Evolutionary conservation across 306 rosid species (phyloP), one percentile per base, ranked within the genome.

Genomic region (Luffa aegyptiaca): DNA sequence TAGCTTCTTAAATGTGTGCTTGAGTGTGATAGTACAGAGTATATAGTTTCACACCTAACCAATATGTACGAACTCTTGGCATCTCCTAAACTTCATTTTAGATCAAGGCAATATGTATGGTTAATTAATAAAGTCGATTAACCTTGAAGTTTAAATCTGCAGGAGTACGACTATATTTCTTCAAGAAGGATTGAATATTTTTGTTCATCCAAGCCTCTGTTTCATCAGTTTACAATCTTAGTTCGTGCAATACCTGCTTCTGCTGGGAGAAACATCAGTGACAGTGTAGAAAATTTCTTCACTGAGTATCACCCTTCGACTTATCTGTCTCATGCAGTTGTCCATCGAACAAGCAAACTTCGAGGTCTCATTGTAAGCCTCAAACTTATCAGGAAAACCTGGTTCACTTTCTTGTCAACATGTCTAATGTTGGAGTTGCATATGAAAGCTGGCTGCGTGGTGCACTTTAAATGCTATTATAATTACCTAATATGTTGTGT

Each of bases 191-290:
- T 87, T 31, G 91, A 91, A 65, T 92, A 89, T 85, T 94, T 94
- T 80, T 74, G 84, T 86, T 84, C 97, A 74, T 92, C 97, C 83
- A 66, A 91, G 81, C 98, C 97, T 63, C 93, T 88, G 81, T 97
- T 96, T 39, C 98, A 94, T 83, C 97, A 92, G 63, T 94, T 94
- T 88, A 89, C 97, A 44, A 76, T 94, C 86, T 83, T 94, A 85
- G 97, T 91, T 83, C 93, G 77, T 33, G 86, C 92, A 84, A 89
- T 92, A 70, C 97, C 98, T 35, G 80, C 80, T 77, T 81, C 94
- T 73, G 44, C 63, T 20, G 82, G 86, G 42, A 81, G 80, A 83
- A 87, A 81, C 39, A 82, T 93, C 88, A 88, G 91, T 62, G 92
- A 93, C 21, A 85, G 81, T 71, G 90, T 93, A 76, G 89, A 87